Percentiles rank a stretch among this genome's conserved stretches.
These are phyloP conservation scores for Linnemannia exigua DNA, from an alignment of 192 early-diverging fungal genomes.

Conservation along the genomic window DNA sequence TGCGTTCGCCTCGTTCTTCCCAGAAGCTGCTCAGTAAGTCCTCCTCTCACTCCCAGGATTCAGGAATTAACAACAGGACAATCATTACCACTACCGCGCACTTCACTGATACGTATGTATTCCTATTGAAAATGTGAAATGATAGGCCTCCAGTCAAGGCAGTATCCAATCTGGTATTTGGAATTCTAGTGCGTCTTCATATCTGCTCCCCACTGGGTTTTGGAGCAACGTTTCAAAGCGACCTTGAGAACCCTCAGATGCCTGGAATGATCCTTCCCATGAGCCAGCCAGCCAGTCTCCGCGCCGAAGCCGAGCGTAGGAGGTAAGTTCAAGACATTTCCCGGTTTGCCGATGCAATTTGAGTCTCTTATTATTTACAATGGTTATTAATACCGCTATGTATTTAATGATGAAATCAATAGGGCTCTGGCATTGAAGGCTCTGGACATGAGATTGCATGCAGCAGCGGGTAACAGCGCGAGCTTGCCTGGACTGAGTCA, in stretches of 20 bases:
- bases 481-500: conserved; percentile 45
- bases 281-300: conserved; percentile 61
- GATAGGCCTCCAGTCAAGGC: conserved; percentile 73
- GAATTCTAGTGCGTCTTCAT: conserved; percentile 66
- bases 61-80: neutral
- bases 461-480: conserved; percentile 43
- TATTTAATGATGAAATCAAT: neutral
- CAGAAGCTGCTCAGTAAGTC: conserved; percentile 81
- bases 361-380: neutral
- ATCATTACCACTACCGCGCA: neutral
- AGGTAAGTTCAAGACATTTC: conserved; percentile 54
- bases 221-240: conserved; percentile 51
- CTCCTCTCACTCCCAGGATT: neutral
- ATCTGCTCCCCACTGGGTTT: conserved; percentile 66
- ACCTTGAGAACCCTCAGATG: conserved; percentile 60
- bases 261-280: conserved; percentile 48
- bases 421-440: conserved; percentile 77
- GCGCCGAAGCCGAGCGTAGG: conserved; percentile 77
- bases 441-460: conserved; percentile 69
- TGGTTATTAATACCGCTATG: neutral
- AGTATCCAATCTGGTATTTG: conserved; percentile 73
- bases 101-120: neutral
- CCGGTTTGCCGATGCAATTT: neutral
- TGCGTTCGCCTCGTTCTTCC: conserved; percentile 92
- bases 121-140: neutral